A percentile compares a stretch with the other conserved stretches of the same genome.
phyloP scores from a whole-genome alignment of 768 basidiomycete genomes.

The Fomitopsis serialis region DNA sequence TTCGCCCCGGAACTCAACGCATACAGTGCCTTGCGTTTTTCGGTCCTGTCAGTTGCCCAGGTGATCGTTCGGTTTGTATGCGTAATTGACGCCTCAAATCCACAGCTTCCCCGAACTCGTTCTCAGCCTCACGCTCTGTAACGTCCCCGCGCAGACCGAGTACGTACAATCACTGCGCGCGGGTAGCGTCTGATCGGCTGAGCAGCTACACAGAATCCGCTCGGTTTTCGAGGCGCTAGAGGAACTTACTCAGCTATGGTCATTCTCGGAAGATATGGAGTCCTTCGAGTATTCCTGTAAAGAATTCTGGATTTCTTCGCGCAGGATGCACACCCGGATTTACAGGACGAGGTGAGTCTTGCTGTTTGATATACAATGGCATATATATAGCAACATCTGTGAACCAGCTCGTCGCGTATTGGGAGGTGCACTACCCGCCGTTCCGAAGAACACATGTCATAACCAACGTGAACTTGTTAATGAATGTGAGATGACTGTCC shows the following conservation, averaged over 20 bases:
- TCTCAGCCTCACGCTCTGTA: slow-evolving; percentile 61
- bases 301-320: slow-evolving; percentile 48
- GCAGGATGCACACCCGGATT: slow-evolving; percentile 48
- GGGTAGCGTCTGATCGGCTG: not conserved
- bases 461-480: slow-evolving; percentile 48
- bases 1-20: slow-evolving; percentile 63
- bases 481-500: slow-evolving; percentile 46
- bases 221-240: slow-evolving; percentile 58
- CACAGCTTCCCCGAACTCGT: slow-evolving; percentile 68
- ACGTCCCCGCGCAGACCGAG: slow-evolving; percentile 65
- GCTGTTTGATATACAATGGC: not conserved
- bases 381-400: not conserved
- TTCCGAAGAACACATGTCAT: slow-evolving; percentile 43
- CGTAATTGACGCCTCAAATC: not conserved
- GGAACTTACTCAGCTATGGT: slow-evolving; percentile 59
- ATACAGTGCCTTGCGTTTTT: slow-evolving; percentile 57
- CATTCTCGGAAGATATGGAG: slow-evolving; percentile 61
- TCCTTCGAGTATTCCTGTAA: slow-evolving; percentile 60
- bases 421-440: slow-evolving; percentile 55
- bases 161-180: slow-evolving; percentile 27
- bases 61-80: not conserved
- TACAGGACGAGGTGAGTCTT: slow-evolving; percentile 57
- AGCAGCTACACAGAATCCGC: slow-evolving; percentile 37
- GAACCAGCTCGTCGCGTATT: slow-evolving; percentile 57
- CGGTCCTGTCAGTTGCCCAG: slow-evolving; percentile 47